Evolutionary conservation across 2,329 filamentous ascomycete species (phyloP).

Genomic region (Aspergillus phoenicis): DNA sequence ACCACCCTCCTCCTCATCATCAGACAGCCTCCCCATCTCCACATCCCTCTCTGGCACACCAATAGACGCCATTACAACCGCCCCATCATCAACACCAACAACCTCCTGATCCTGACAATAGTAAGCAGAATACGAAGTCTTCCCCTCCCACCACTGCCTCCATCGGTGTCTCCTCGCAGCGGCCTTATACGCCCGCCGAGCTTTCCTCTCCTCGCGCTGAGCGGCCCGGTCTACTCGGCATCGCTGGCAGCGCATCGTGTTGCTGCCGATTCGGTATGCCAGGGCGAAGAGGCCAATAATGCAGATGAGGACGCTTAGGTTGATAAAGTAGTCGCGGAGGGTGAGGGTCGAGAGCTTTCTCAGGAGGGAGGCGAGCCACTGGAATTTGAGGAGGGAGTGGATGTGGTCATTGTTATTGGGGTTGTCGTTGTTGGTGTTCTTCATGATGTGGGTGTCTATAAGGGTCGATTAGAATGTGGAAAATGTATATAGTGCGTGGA

Average conservation of each 20-base stretch:
- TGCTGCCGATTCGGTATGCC: slow-evolving; percentile 47
- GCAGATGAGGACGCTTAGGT: slow-evolving; percentile 49
- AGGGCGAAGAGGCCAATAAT: slow-evolving; percentile 38
- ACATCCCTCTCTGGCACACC: neutral
- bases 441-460: neutral
- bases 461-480: neutral
- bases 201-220: slow-evolving; percentile 57
- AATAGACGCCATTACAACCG: neutral
- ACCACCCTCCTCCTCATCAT: neutral
- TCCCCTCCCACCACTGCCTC: slow-evolving; percentile 53
- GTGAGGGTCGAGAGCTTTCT: neutral
- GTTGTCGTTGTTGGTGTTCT: neutral
- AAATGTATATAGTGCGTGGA: neutral
- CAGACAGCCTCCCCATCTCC: neutral
- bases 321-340: slow-evolving; percentile 28
- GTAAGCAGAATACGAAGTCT: slow-evolving; percentile 17
- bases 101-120: no score
- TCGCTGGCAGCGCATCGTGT: slow-evolving; percentile 47
- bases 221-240: slow-evolving; percentile 57
- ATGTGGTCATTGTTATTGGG: neutral
- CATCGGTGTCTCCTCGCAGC: slow-evolving; percentile 56
- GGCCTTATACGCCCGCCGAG: slow-evolving; percentile 54
- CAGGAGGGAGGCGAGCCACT: neutral
- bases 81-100: no score
- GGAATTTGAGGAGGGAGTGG: neutral